Evolutionary conservation across 441 rosid species (phyloP).

Genomic region (Metrosideros polymorpha): DNA sequence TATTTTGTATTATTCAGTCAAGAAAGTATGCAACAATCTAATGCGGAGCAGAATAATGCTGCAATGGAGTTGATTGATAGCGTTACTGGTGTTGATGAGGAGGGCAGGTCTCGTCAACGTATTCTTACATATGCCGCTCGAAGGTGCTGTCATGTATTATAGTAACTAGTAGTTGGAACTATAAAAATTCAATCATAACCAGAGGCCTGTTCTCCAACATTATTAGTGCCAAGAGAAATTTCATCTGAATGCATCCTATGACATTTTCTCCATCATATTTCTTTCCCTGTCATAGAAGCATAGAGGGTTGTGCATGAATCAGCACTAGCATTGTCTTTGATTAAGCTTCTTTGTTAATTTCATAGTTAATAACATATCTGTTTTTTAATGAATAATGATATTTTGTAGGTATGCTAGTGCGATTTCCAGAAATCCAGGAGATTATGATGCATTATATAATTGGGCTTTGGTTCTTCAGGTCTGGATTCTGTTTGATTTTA

Average conservation of each 20-base stretch:
- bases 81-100: constrained; percentile 79
- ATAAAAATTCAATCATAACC: neutral
- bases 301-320: neutral
- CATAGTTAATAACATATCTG: neutral
- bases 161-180: neutral
- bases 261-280: neutral
- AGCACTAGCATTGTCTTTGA: neutral
- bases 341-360: neutral
- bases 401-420: constrained; percentile 81
- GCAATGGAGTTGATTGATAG: constrained; percentile 87
- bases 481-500: constrained; percentile 3
- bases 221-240: neutral
- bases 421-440: constrained; percentile 85
- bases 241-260: neutral
- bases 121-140: constrained; percentile 97
- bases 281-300: neutral
- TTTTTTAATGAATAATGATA: neutral
- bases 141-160: constrained; percentile 35
- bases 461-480: constrained; percentile 99
- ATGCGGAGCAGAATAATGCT: constrained; percentile 58
- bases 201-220: neutral
- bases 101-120: constrained; percentile 93
- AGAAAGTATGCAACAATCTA: constrained; percentile 29
- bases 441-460: constrained; percentile 92
- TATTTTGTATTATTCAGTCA: constrained; percentile 38